Evolutionary conservation across 768 basidiomycete species (phyloP).

Genomic region (Pleurotus citrinopileatus): DNA sequence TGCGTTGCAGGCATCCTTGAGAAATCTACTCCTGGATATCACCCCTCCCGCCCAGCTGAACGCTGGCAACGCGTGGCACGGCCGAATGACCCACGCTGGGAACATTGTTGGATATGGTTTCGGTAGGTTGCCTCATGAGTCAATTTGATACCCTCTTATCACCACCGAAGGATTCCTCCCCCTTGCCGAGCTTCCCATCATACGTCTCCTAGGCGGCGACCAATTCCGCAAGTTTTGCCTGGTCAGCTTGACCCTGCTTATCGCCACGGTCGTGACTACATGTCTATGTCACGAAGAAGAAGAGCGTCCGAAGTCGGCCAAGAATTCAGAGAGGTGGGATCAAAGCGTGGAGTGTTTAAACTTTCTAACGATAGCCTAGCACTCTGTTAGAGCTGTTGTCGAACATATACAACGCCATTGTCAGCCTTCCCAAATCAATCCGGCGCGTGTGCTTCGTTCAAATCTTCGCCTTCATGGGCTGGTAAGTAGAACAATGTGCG

Average conservation of each 20-base stretch:
- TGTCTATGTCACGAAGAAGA: slow-evolving; percentile 85
- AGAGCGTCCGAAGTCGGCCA: slow-evolving; percentile 45
- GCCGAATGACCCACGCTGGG: slow-evolving; percentile 94
- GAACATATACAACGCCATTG: slow-evolving; percentile 73
- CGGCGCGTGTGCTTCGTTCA: slow-evolving; percentile 91
- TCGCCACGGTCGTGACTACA: slow-evolving; percentile 82
- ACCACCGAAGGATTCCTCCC: slow-evolving; percentile 72
- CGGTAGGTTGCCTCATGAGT: slow-evolving; percentile 43
- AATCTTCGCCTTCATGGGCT: slow-evolving; percentile 95
- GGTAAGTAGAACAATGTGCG: slow-evolving; percentile 42
- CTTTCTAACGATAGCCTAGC: slow-evolving; percentile 27
- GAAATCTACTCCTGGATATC: slow-evolving; percentile 92
- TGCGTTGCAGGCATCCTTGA: slow-evolving; percentile 86
- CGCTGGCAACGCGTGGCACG: slow-evolving; percentile 97
- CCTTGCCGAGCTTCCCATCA: slow-evolving; percentile 73
- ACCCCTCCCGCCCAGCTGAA: slow-evolving; percentile 88
- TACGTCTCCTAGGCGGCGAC: slow-evolving; percentile 79
- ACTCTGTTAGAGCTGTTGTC: slow-evolving; percentile 69
- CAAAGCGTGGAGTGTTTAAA: slow-evolving; percentile 6
- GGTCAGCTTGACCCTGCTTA: slow-evolving; percentile 75
- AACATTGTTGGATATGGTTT: slow-evolving; percentile 95
- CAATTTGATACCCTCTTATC: slow-evolving; percentile 13
- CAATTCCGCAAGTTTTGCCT: slow-evolving; percentile 98
- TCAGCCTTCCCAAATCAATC: slow-evolving; percentile 79
- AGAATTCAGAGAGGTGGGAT: slow-evolving; percentile 37